A percentile compares a stretch with the other conserved stretches of the same genome.
Conservation (phyloP, 805 yeast genomes). For the Lipomyces orientalis region DNA sequence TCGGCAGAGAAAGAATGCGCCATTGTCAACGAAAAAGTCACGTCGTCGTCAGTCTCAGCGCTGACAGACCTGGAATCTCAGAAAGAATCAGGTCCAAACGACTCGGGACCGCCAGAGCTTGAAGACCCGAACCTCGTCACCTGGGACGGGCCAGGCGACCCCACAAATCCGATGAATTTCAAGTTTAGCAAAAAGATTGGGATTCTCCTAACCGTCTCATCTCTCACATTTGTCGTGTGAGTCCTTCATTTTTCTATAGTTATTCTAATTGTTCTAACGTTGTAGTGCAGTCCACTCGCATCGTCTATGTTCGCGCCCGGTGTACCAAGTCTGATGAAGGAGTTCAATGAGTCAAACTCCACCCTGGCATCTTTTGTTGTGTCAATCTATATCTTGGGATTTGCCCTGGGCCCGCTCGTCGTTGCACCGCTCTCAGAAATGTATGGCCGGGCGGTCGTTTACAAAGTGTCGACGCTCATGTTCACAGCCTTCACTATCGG, state of each 20-base stretch:
- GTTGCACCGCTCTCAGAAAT: constrained; percentile 70
- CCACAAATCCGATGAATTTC: constrained; percentile 39
- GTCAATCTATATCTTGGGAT: constrained; percentile 61
- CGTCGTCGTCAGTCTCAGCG: background rate
- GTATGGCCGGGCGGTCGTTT: constrained; percentile 71
- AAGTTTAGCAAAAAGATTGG: constrained; percentile 11
- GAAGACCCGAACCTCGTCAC: constrained; percentile 38
- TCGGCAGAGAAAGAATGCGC: background rate
- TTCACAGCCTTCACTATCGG: constrained; percentile 49
- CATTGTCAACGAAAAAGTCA: background rate
- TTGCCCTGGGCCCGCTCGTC: constrained; percentile 52
- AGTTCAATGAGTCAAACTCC: constrained; percentile 23
- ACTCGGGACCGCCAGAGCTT: background rate
- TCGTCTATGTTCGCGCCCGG: constrained; percentile 36
- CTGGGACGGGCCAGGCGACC: constrained; percentile 49
- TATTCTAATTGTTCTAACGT: background rate
- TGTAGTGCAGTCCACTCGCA: constrained; percentile 21
- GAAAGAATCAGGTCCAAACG: background rate
- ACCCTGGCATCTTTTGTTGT: constrained; percentile 54
- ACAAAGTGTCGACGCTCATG: constrained; percentile 52
- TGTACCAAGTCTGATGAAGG: constrained; percentile 46
- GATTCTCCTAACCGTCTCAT: constrained; percentile 16
- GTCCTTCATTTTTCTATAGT: background rate
- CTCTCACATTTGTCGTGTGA: constrained; percentile 21
- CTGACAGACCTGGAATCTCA: constrained; percentile 5